phyloP scores from a whole-genome alignment of 169 alveolate species.

The Babesia divergens region DNA sequence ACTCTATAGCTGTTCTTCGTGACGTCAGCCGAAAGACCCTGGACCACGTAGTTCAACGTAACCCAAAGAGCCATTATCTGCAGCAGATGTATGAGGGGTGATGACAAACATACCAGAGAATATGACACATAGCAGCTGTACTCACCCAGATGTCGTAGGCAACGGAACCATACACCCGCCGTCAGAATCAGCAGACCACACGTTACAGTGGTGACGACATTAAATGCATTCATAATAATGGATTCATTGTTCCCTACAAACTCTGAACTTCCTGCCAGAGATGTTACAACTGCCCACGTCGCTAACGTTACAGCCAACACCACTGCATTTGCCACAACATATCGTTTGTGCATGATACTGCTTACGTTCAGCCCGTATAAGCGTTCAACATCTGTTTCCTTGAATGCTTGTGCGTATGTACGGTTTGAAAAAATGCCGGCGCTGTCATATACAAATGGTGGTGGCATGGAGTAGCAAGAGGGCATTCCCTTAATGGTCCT shows the following conservation, averaged over 20 bases:
- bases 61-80: slow-evolving; percentile 10
- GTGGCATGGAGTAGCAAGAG: too few relatives aligned
- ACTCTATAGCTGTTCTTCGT: background rate
- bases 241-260: background rate
- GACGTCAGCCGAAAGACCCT: background rate
- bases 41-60: background rate
- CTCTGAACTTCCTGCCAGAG: background rate
- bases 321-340: slow-evolving; percentile 37
- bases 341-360: slow-evolving; percentile 41
- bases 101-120: slow-evolving; percentile 26
- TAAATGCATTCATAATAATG: background rate
- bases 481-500: too few relatives aligned
- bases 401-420: slow-evolving; percentile 1
- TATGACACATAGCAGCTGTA: slow-evolving; percentile 41
- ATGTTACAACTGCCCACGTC: slow-evolving; percentile 36
- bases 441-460: background rate
- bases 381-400: slow-evolving; percentile 57
- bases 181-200: slow-evolving; percentile 29
- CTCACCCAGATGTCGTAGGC: slow-evolving; percentile 52
- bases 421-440: background rate
- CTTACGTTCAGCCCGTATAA: slow-evolving; percentile 69
- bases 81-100: background rate
- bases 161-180: slow-evolving; percentile 10
- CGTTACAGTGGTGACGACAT: background rate
- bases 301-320: slow-evolving; percentile 44